Percentiles rank a stretch among this genome's conserved stretches.
Conservation (phyloP, 78 protist species). For the Paulinella micropora region DNA sequence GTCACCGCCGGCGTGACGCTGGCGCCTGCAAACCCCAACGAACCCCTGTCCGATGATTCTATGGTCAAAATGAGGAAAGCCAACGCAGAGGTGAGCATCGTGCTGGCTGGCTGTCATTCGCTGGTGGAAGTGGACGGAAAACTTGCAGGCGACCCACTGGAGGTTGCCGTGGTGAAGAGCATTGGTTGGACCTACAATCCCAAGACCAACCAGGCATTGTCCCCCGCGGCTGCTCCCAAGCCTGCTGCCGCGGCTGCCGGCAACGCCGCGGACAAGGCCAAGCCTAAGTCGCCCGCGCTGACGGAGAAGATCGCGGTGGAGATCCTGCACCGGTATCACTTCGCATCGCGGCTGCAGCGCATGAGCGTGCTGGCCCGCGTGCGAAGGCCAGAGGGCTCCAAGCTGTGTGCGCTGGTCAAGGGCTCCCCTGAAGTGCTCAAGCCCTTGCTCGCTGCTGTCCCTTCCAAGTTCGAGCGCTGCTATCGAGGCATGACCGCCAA, state of each 20-base stretch:
- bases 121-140: slow-evolving; percentile 1
- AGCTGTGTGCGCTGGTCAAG: too few species aligned
- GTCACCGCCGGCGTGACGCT: too few species aligned
- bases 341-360: slow-evolving; percentile 33
- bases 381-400: too few species aligned
- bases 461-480: too few species aligned
- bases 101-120: slow-evolving; percentile 22
- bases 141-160: slow-evolving; percentile 93
- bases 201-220: too few species aligned
- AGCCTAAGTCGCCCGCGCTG: neutral
- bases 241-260: neutral
- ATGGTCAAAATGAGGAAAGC: too few species aligned
- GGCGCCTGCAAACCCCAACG: too few species aligned
- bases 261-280: neutral
- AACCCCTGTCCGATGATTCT: too few species aligned
- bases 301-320: neutral
- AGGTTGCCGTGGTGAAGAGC: slow-evolving; percentile 66
- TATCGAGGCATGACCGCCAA: too few species aligned
- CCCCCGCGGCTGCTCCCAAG: neutral
- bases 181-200: too few species aligned
- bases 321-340: slow-evolving; percentile 25
- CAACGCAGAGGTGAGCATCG: too few species aligned
- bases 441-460: neutral
- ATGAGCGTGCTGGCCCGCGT: slow-evolving; percentile 9
- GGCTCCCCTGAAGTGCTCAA: slow-evolving; percentile 37